These are phyloP conservation scores for Pterula multifida DNA, from an alignment of 1,284 basidiomycete genomes.

Conservation along the genomic window DNA sequence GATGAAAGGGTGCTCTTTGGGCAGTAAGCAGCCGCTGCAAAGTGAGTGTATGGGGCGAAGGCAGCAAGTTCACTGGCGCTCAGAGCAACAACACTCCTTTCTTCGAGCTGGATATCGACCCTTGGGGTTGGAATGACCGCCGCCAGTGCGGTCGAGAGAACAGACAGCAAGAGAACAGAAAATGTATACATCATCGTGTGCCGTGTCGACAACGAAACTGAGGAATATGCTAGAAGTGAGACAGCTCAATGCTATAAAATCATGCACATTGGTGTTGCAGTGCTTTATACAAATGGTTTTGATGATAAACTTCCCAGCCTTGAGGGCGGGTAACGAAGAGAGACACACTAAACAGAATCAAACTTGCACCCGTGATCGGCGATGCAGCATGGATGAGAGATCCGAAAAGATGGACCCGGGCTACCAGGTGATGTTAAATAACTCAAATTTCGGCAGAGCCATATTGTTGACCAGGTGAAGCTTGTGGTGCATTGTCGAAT, in stretches of 20 bases:
- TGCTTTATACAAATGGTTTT: background rate
- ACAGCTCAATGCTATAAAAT: background rate
- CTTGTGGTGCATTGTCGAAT: too few species aligned
- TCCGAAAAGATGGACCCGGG: background rate
- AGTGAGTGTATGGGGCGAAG: slow-evolving; percentile 27
- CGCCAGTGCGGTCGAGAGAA: background rate
- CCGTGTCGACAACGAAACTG: background rate
- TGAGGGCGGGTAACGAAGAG: background rate
- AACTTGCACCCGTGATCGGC: background rate
- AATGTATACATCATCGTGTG: background rate
- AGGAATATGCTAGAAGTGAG: background rate
- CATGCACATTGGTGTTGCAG: background rate
- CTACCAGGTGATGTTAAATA: background rate
- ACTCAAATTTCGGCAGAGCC: background rate
- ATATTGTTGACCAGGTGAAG: background rate
- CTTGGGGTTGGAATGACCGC: background rate
- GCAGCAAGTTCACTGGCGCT: slow-evolving; percentile 18
- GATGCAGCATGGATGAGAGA: background rate
- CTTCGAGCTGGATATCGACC: background rate
- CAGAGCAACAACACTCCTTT: slow-evolving; percentile 14
- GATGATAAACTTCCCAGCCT: background rate
- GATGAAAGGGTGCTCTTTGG: slow-evolving; percentile 15
- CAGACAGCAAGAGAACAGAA: background rate
- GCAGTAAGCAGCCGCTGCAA: slow-evolving; percentile 33
- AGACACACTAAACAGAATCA: background rate